phyloP scores from a whole-genome alignment of 495 filamentous ascomycete species.

The Neurospora sp. region DNA sequence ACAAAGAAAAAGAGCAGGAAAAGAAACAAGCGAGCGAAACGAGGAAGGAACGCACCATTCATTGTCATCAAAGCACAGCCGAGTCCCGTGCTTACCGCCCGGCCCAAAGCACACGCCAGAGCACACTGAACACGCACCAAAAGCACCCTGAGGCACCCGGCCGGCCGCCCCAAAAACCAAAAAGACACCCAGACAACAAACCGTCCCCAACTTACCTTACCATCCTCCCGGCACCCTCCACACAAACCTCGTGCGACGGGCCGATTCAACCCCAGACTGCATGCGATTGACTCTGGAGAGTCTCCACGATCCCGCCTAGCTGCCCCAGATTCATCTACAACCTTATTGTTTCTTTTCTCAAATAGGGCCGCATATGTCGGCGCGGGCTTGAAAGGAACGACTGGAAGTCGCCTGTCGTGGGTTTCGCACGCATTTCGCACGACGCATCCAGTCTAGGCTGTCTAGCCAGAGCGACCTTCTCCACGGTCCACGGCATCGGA shows the following conservation, averaged over 20 bases:
- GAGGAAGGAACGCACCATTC: not conserved
- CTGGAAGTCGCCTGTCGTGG: not conserved
- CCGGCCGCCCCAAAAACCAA: not conserved
- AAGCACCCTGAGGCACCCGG: not conserved
- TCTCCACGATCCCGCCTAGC: constrained; percentile 21
- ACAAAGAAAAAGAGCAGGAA: not conserved
- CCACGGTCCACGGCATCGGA: not conserved
- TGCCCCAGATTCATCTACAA: constrained; percentile 10
- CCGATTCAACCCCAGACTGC: constrained; percentile 24
- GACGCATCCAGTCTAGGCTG: not conserved
- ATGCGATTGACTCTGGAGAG: constrained; percentile 20
- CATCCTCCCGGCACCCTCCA: constrained; percentile 8
- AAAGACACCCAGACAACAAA: not conserved
- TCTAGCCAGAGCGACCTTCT: not conserved
- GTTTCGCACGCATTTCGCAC: not conserved
- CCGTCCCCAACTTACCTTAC: not conserved
- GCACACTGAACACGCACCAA: not conserved
- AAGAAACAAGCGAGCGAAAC: not conserved
- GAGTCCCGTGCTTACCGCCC: not conserved
- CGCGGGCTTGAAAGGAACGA: constrained; percentile 1
- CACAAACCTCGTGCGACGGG: constrained; percentile 14
- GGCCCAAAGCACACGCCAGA: not conserved
- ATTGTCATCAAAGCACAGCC: not conserved
- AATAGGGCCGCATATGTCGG: constrained; percentile 17
- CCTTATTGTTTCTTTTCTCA: constrained; percentile 10